Conservation (phyloP, 257 asterid genomes). For the Solanum microdontum region DNA sequence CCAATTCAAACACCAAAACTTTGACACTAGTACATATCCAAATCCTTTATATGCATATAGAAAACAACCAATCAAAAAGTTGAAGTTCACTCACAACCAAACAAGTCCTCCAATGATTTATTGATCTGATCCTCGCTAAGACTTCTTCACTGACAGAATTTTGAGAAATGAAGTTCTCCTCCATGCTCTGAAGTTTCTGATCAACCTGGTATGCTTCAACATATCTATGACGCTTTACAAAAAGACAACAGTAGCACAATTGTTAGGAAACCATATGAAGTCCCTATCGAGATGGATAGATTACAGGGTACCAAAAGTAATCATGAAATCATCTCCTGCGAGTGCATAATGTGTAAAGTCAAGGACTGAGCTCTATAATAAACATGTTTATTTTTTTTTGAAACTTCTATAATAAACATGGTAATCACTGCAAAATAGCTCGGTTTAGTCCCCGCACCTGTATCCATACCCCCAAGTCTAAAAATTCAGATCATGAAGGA, state of each 20-base stretch:
- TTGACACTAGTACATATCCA: neutral
- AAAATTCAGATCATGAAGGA: neutral
- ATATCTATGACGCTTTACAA: conserved; percentile 69
- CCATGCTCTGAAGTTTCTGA: conserved; percentile 47
- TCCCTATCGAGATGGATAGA: neutral
- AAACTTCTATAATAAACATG: neutral
- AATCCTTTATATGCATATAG: neutral
- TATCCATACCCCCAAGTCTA: neutral
- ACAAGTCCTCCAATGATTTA: conserved; percentile 62
- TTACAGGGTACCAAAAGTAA: neutral
- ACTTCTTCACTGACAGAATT: conserved; percentile 29
- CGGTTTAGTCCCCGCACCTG: neutral
- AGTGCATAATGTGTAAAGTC: neutral
- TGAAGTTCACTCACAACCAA: conserved; percentile 63
- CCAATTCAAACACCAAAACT: neutral
- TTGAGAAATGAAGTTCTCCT: conserved; percentile 55
- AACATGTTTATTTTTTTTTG: neutral
- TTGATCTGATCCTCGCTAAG: conserved; percentile 37
- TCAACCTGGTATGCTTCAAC: conserved; percentile 80
- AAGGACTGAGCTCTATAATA: neutral
- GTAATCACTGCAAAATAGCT: neutral
- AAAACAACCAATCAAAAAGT: neutral
- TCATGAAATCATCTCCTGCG: neutral
- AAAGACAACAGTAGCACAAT: conserved; percentile 9
- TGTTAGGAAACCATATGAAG: conserved; percentile 5